These are phyloP conservation scores for Mycotypha africana DNA, from an alignment of 371 early-diverging fungal species.

Conservation along the genomic window DNA sequence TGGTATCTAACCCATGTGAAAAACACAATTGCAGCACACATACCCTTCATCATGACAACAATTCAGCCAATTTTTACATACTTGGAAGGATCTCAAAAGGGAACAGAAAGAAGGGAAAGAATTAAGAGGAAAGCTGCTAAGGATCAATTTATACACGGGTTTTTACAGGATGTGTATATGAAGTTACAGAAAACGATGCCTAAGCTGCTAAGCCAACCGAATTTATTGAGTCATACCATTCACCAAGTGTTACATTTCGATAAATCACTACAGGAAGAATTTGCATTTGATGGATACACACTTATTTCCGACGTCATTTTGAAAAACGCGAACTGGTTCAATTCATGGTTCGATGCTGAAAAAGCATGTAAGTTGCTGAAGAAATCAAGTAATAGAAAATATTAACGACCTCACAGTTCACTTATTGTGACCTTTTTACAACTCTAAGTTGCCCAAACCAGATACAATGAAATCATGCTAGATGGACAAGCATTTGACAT, in stretches of 20 bases:
- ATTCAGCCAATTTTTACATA: slow-evolving; percentile 31
- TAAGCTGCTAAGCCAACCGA: slow-evolving; percentile 49
- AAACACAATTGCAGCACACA: slow-evolving; percentile 42
- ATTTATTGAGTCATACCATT: slow-evolving; percentile 66
- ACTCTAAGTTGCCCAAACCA: slow-evolving; percentile 45
- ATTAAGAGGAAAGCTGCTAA: too few species aligned
- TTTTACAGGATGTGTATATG: slow-evolving; percentile 53
- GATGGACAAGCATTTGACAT: slow-evolving; percentile 60
- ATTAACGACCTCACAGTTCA: background rate
- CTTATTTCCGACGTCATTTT: slow-evolving; percentile 50
- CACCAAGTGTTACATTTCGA: slow-evolving; percentile 75
- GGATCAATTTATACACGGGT: slow-evolving; percentile 66
- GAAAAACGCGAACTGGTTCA: slow-evolving; percentile 52
- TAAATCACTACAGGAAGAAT: slow-evolving; percentile 60
- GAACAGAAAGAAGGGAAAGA: too few species aligned
- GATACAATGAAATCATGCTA: slow-evolving; percentile 58
- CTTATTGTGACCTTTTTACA: too few species aligned
- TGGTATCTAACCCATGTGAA: slow-evolving; percentile 78
- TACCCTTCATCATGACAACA: slow-evolving; percentile 30
- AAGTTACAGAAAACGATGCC: slow-evolving; percentile 62
- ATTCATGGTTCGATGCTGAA: slow-evolving; percentile 71
- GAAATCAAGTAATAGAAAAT: background rate
- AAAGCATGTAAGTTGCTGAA: slow-evolving; percentile 48
- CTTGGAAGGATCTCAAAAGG: too few species aligned
- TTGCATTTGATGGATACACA: slow-evolving; percentile 48